Conservation (phyloP, 2,329 filamentous ascomycete species). For the Epichloe sylvatica region DNA sequence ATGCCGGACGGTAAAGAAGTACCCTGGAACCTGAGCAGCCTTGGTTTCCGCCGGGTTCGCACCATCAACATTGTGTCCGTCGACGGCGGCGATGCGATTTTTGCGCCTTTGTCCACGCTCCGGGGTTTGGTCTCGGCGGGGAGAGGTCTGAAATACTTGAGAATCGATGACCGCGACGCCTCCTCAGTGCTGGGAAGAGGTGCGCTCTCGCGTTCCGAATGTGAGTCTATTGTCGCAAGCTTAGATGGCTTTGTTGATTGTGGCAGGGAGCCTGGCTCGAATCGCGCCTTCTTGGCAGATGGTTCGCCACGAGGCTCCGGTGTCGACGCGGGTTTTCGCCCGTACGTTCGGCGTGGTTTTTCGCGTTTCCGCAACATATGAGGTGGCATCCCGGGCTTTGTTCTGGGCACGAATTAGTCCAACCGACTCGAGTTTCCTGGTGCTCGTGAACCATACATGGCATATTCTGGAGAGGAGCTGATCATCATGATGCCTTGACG, state of each 20-base stretch:
- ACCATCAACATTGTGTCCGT: slow-evolving; percentile 3
- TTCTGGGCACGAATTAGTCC: slow-evolving; percentile 11
- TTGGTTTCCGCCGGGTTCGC: slow-evolving; percentile 11
- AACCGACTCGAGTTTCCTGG: not conserved
- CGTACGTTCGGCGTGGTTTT: slow-evolving; percentile 27
- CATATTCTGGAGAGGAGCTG: slow-evolving; percentile 15
- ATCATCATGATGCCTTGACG: slow-evolving; percentile 4
- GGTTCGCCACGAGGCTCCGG: slow-evolving; percentile 14
- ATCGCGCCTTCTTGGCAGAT: slow-evolving; percentile 14
- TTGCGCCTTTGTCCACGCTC: slow-evolving; percentile 1
- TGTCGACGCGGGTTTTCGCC: slow-evolving; percentile 18
- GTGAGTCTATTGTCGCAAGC: not conserved
- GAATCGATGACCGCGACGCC: slow-evolving; percentile 19
- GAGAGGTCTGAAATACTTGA: slow-evolving; percentile 28
- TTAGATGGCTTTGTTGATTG: not conserved
- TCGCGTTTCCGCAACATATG: slow-evolving; percentile 15
- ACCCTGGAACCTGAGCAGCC: slow-evolving; percentile 17
- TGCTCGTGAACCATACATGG: slow-evolving; percentile 11
- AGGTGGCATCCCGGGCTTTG: slow-evolving; percentile 14
- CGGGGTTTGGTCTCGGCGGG: slow-evolving; percentile 4
- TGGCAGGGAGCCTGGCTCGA: not conserved
- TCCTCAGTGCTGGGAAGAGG: not conserved
- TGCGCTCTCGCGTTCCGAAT: not conserved
- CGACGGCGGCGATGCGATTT: slow-evolving; percentile 8
- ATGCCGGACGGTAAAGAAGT: slow-evolving; percentile 8